Conservation (phyloP, 345 rosid species). For the Carallia brachiata region DNA sequence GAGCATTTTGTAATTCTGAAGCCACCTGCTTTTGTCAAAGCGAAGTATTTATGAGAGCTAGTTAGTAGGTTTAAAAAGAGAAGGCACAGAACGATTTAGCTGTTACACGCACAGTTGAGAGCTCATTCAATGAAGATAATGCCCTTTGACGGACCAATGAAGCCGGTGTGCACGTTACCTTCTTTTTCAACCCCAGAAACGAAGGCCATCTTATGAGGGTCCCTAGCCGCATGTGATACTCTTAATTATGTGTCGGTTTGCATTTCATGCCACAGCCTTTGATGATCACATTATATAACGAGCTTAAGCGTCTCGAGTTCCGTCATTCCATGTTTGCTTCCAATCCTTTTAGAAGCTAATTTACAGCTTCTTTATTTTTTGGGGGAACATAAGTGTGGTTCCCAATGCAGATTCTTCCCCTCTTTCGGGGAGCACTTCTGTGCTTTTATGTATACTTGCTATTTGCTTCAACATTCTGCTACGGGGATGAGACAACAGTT, state of each 20-base stretch:
- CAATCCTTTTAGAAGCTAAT: not conserved
- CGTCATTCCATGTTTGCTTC: constrained; percentile 2
- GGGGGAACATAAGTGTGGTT: constrained; percentile 8
- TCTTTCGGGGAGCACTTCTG: constrained; percentile 37
- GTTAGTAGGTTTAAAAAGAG: constrained; percentile 26
- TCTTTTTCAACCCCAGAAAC: constrained; percentile 21
- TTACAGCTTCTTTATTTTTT: not conserved
- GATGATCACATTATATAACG: constrained; percentile 9
- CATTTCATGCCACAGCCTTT: not conserved
- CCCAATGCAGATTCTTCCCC: constrained; percentile 54
- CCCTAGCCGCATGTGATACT: constrained; percentile 42
- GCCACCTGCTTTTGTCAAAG: not conserved
- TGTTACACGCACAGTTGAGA: constrained; percentile 32
- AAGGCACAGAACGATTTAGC: constrained; percentile 15
- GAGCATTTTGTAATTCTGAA: not conserved
- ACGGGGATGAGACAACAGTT: constrained; percentile 32
- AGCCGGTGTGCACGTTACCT: constrained; percentile 22
- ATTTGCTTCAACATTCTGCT: constrained; percentile 36
- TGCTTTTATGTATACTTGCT: constrained; percentile 41
- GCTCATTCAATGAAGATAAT: constrained; percentile 35
- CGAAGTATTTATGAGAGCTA: constrained; percentile 19
- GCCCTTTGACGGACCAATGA: not conserved
- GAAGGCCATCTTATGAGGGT: constrained; percentile 19
- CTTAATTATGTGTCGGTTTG: constrained; percentile 35
- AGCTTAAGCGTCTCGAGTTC: not conserved